Conservation (phyloP, 495 filamentous ascomycete species). For the Tuber calosporum region DNA sequence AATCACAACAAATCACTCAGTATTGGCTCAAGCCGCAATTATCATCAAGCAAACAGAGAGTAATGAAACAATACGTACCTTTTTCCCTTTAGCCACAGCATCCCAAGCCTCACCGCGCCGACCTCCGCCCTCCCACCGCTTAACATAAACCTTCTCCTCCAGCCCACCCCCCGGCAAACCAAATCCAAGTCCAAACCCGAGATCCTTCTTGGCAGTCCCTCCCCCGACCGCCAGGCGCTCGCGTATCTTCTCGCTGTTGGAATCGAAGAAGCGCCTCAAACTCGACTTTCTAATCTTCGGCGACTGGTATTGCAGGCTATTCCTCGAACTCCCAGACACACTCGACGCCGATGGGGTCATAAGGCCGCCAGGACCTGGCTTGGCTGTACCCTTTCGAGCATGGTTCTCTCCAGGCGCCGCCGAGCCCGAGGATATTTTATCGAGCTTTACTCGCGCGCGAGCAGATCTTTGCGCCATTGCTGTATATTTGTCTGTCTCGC, state of each 20-base stretch:
- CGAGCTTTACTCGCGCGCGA: constrained; percentile 39
- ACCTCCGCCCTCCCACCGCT: constrained; percentile 39
- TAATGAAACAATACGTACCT: constrained; percentile 24
- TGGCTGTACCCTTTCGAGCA: constrained; percentile 26
- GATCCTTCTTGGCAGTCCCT: constrained; percentile 20
- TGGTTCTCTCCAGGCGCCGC: constrained; percentile 12
- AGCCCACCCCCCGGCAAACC: constrained; percentile 31
- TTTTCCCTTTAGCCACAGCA: constrained; percentile 25
- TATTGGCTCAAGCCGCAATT: neutral
- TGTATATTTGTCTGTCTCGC: constrained; percentile 7
- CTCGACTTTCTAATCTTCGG: constrained; percentile 33
- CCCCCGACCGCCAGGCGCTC: constrained; percentile 26
- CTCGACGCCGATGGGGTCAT: constrained; percentile 34
- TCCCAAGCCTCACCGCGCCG: constrained; percentile 37
- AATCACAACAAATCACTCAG: constrained; percentile 19
- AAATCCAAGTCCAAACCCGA: constrained; percentile 13
- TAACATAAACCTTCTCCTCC: constrained; percentile 34
- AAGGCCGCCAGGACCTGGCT: constrained; percentile 29
- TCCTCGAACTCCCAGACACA: constrained; percentile 35
- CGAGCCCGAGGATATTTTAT: constrained; percentile 31
- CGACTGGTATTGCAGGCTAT: constrained; percentile 27
- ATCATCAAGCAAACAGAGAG: neutral
- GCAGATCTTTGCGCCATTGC: constrained; percentile 40
- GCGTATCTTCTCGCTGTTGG: constrained; percentile 35
- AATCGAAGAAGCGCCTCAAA: constrained; percentile 35